phyloP scores from a whole-genome alignment of 257 asterid species.

The Apocynum venetum region DNA sequence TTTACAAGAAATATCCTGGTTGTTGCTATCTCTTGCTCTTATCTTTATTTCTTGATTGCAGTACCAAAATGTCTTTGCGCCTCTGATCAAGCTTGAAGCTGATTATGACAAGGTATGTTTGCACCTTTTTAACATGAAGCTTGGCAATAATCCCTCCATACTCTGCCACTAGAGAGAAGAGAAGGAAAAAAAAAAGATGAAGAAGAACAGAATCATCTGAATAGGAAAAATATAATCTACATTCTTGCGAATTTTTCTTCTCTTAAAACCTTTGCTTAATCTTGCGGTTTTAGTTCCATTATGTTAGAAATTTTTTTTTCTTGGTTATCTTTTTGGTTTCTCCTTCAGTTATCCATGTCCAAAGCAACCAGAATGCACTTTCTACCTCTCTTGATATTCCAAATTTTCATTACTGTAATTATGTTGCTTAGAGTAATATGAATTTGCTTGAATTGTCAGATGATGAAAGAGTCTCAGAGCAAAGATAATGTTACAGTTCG shows the following conservation, averaged over 20 bases:
- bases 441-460: constrained; percentile 36
- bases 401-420: neutral
- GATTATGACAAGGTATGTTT: constrained; percentile 88
- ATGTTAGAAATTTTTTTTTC: too few relatives aligned
- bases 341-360: neutral
- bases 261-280: neutral
- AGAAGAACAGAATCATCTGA: neutral
- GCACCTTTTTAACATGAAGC: neutral
- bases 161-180: neutral
- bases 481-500: constrained; percentile 85
- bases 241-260: neutral
- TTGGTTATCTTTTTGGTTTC: neutral
- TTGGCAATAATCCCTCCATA: neutral
- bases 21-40: neutral
- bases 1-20: neutral
- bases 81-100: constrained; percentile 98
- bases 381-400: neutral
- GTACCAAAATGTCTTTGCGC: constrained; percentile 99
- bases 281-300: too few relatives aligned
- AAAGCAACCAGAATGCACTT: neutral
- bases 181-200: neutral
- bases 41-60: constrained; percentile 26
- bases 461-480: constrained; percentile 99
- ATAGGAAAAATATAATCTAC: neutral
- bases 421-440: neutral